These are phyloP conservation scores for Gilbertella persicaria DNA, from an alignment of 371 early-diverging fungal genomes.

Conservation along the genomic window DNA sequence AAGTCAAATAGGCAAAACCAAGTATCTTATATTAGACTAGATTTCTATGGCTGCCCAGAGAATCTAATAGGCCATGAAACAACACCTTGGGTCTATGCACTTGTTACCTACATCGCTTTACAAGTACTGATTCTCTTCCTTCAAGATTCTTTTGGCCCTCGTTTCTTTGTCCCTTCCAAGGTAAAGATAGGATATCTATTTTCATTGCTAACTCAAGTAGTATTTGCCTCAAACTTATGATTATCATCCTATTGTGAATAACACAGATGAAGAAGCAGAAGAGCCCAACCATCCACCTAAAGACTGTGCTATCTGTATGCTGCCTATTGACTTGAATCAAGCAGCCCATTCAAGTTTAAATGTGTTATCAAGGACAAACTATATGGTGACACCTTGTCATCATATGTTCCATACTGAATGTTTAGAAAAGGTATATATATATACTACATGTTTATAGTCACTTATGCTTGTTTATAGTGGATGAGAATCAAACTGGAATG, in stretches of 20 bases:
- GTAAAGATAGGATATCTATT: no score
- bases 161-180: conserved; percentile 73
- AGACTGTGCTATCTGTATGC: conserved; percentile 82
- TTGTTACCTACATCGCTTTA: conserved; percentile 57
- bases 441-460: not conserved
- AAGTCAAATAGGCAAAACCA: conserved; percentile 8
- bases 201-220: conserved; percentile 19
- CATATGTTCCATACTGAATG: conserved; percentile 85
- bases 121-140: conserved; percentile 64
- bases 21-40: conserved; percentile 9
- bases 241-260: conserved; percentile 65
- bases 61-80: conserved; percentile 59
- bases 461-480: conserved; percentile 50
- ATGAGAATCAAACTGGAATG: conserved; percentile 85
- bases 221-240: conserved; percentile 73
- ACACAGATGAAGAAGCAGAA: conserved; percentile 48
- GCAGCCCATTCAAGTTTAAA: conserved; percentile 48
- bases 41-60: conserved; percentile 64
- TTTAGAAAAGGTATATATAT: conserved; percentile 54
- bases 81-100: conserved; percentile 53
- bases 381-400: conserved; percentile 86
- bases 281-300: conserved; percentile 13
- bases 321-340: conserved; percentile 52
- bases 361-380: conserved; percentile 56
- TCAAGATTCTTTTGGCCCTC: conserved; percentile 73